A percentile compares a stretch with the other conserved stretches of the same genome.
These are phyloP conservation scores for Boletus pseudopeckii DNA, from an alignment of 768 basidiomycete genomes.

Conservation along the genomic window DNA sequence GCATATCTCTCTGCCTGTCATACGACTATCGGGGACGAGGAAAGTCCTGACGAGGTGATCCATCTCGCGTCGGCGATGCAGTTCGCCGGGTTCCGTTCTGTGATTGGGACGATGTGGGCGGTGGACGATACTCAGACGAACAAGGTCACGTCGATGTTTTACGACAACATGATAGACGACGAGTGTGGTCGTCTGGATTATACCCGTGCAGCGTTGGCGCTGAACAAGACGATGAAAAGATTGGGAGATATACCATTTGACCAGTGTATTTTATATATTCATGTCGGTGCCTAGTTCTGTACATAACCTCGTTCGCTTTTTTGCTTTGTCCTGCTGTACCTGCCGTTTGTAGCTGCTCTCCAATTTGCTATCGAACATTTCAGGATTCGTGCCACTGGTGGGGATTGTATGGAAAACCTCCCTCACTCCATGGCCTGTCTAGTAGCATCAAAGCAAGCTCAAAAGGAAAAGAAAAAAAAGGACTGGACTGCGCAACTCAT, in stretches of 20 bases:
- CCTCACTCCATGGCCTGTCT: too few relatives aligned
- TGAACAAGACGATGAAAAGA: too few relatives aligned
- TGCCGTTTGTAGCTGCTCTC: not conserved
- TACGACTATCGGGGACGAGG: not conserved
- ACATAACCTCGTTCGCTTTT: too few relatives aligned
- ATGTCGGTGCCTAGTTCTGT: not conserved
- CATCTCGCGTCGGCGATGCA: constrained; percentile 1
- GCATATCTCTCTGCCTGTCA: constrained; percentile 26
- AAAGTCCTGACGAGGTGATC: constrained; percentile 8
- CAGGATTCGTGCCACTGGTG: too few relatives aligned
- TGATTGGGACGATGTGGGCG: constrained; percentile 2
- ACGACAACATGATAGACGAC: not conserved
- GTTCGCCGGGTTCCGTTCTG: not conserved
- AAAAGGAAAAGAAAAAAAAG: too few relatives aligned
- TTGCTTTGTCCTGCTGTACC: not conserved
- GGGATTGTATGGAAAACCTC: too few relatives aligned
- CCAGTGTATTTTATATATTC: not conserved
- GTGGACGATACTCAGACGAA: not conserved
- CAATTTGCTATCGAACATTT: not conserved
- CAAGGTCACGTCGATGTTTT: not conserved
- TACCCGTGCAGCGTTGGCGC: too few relatives aligned
- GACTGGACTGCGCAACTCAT: too few relatives aligned
- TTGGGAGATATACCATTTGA: not conserved
- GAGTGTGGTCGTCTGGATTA: too few relatives aligned
- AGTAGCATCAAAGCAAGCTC: too few relatives aligned